Evolutionary conservation across 2,329 filamentous ascomycete species (phyloP).

Genomic region (Septoria linicola): DNA sequence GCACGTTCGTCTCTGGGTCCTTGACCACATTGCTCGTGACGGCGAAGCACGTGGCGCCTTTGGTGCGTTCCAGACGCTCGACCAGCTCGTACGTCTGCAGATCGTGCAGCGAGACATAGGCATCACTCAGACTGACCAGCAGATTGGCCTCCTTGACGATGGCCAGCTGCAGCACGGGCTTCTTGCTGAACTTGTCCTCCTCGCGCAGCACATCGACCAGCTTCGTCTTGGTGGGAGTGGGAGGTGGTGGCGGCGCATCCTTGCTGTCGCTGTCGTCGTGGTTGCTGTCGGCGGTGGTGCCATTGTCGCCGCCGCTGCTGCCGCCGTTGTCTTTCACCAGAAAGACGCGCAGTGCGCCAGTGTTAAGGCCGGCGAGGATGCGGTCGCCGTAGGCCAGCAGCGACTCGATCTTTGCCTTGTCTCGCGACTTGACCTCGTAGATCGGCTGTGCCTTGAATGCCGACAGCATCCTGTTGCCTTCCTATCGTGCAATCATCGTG

Average conservation of each 20-base stretch:
- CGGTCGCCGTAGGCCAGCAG: slow-evolving; percentile 91
- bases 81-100: slow-evolving; percentile 78
- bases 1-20: slow-evolving; percentile 80
- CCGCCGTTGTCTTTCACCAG: slow-evolving; percentile 68
- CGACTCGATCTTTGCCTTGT: slow-evolving; percentile 96
- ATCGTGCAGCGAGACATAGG: slow-evolving; percentile 85
- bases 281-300: slow-evolving; percentile 34
- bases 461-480: slow-evolving; percentile 62
- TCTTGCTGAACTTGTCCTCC: slow-evolving; percentile 87
- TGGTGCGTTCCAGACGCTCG: slow-evolving; percentile 77
- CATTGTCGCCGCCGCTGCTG: slow-evolving; percentile 3
- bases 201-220: slow-evolving; percentile 84
- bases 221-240: slow-evolving; percentile 37
- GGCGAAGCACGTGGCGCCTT: slow-evolving; percentile 85
- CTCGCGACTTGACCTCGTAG: slow-evolving; percentile 91
- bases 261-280: slow-evolving; percentile 28
- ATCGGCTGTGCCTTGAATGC: slow-evolving; percentile 95
- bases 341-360: slow-evolving; percentile 84
- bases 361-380: slow-evolving; percentile 87
- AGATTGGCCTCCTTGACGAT: slow-evolving; percentile 94
- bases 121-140: slow-evolving; percentile 86
- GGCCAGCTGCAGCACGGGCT: slow-evolving; percentile 88
- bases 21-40: slow-evolving; percentile 95
- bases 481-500: background rate
- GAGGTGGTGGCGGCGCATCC: slow-evolving; percentile 43